These are phyloP conservation scores for Neonectria neomacrospora DNA, from an alignment of 2,329 filamentous ascomycete genomes.

Conservation along the genomic window DNA sequence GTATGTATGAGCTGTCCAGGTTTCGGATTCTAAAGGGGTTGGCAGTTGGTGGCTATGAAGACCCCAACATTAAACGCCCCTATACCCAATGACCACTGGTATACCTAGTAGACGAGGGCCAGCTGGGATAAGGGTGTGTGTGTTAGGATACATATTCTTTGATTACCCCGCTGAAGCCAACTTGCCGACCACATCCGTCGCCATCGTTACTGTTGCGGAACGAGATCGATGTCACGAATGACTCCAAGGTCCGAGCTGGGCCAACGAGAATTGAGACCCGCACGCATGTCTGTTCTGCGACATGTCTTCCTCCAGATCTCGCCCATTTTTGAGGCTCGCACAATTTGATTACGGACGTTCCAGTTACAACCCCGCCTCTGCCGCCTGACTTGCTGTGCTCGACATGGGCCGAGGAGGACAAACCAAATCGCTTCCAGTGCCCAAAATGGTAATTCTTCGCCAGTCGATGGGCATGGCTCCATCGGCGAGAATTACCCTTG, in stretches of 20 bases:
- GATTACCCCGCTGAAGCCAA: conserved; percentile 11
- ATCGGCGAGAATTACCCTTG: conserved; percentile 18
- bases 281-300: conserved; percentile 1
- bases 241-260: not conserved
- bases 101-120: not conserved
- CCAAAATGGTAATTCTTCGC: conserved; percentile 14
- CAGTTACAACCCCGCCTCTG: conserved; percentile 1
- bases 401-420: too few relatives aligned
- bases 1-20: not conserved
- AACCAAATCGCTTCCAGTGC: conserved; percentile 7
- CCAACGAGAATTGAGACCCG: not conserved
- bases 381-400: conserved; percentile 1
- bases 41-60: not conserved
- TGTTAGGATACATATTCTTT: not conserved
- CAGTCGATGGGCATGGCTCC: not conserved
- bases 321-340: conserved; percentile 1
- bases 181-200: conserved; percentile 10
- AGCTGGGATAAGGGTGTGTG: too few relatives aligned
- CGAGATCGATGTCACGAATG: not conserved
- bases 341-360: not conserved
- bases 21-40: not conserved
- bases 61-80: too few relatives aligned
- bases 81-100: not conserved
- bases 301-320: conserved; percentile 6
- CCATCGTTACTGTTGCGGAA: conserved; percentile 7